phyloP scores from a whole-genome alignment of 192 early-diverging fungal genomes.

The Diversispora epigaea region DNA sequence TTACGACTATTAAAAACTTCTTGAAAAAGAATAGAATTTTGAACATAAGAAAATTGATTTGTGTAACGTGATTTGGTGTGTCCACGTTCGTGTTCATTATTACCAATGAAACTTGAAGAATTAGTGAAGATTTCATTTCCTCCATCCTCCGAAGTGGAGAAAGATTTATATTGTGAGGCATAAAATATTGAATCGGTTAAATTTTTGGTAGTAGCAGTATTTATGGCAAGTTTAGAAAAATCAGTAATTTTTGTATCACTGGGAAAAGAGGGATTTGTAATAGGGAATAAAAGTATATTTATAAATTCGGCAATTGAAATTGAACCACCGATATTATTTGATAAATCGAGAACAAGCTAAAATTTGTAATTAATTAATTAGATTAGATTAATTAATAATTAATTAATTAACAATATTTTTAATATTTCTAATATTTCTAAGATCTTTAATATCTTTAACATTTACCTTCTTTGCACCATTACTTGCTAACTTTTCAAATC shows the following conservation, averaged over 20 bases:
- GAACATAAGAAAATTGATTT: not conserved
- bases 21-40: not conserved
- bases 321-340: not conserved
- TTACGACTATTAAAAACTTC: not conserved
- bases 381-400: no score
- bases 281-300: not conserved
- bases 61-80: not conserved
- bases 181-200: not conserved
- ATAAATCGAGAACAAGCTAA: not conserved
- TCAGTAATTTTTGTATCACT: not conserved
- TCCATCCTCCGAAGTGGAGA: not conserved
- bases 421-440: not conserved
- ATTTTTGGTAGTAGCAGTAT: not conserved
- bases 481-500: not conserved
- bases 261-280: not conserved
- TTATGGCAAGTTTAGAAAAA: not conserved
- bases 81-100: not conserved
- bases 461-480: conserved; percentile 7
- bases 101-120: not conserved
- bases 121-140: not conserved
- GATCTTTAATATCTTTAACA: no score
- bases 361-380: not conserved
- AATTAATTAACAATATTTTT: not conserved
- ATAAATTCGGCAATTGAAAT: not conserved
- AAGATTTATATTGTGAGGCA: not conserved